Conservation (phyloP, 2,329 filamentous ascomycete genomes). For the Sporothrix protearum region DNA sequence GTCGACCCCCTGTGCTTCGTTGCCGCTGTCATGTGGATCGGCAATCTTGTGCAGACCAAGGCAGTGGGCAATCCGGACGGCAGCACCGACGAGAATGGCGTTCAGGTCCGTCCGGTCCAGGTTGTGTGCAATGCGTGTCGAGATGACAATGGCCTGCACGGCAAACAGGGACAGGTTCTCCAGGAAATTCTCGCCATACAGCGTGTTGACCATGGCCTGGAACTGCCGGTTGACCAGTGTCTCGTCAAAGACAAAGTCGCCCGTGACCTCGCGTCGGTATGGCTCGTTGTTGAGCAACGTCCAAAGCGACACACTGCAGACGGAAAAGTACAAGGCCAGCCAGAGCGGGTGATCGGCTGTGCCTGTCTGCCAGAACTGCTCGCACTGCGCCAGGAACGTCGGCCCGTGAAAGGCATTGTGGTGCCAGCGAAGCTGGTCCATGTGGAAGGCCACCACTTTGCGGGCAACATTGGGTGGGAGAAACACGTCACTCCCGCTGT, state of each 20-base stretch:
- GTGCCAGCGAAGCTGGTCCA: constrained; percentile 31
- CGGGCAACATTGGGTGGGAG: constrained; percentile 22
- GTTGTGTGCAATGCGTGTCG: constrained; percentile 38
- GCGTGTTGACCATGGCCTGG: constrained; percentile 34
- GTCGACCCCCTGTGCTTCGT: background rate
- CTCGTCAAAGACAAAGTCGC: constrained; percentile 20
- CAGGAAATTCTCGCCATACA: constrained; percentile 36
- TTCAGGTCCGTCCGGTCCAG: constrained; percentile 37
- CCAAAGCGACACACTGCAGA: constrained; percentile 30
- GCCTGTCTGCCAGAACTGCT: constrained; percentile 30
- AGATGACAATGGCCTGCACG: constrained; percentile 38
- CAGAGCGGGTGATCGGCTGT: constrained; percentile 31
- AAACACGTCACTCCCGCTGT: constrained; percentile 18
- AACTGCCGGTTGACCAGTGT: constrained; percentile 29
- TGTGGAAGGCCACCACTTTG: constrained; percentile 30
- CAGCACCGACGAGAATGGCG: constrained; percentile 36
- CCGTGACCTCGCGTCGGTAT: background rate
- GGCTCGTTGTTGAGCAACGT: constrained; percentile 28
- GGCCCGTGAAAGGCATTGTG: constrained; percentile 31
- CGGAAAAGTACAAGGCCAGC: constrained; percentile 31
- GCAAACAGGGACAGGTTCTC: constrained; percentile 34
- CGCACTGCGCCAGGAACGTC: constrained; percentile 31
- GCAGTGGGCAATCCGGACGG: constrained; percentile 37
- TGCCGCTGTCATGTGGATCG: background rate
- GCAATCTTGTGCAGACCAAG: constrained; percentile 32